Evolutionary conservation across 192 early-diverging fungal genomes (phyloP).

Genomic region (Coemansia brasiliensis): DNA sequence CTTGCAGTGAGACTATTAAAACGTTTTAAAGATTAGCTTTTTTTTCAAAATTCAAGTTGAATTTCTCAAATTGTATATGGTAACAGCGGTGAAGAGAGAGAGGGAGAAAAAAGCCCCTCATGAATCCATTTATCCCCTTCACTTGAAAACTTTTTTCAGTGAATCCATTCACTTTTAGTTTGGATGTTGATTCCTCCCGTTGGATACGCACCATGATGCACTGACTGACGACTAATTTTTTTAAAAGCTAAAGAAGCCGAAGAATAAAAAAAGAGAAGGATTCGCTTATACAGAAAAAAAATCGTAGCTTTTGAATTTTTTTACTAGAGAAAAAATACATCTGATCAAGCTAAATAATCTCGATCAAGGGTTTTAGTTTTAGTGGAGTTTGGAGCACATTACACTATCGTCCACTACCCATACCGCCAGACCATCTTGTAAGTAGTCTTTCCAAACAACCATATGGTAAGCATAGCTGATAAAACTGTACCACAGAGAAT

Average conservation of each 20-base stretch:
- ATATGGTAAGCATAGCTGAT: conserved; percentile 56
- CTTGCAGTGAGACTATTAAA: conserved; percentile 82
- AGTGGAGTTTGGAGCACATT: conserved; percentile 49
- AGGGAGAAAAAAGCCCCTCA: background rate
- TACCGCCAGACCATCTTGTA: conserved; percentile 49
- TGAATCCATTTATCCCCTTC: background rate
- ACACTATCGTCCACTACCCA: conserved; percentile 42
- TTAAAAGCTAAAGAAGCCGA: background rate
- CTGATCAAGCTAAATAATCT: background rate
- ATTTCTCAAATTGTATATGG: background rate
- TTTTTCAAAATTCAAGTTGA: too few relatives aligned
- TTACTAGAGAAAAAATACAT: background rate
- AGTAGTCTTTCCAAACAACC: conserved; percentile 51
- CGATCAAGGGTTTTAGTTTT: too few relatives aligned
- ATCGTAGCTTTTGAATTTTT: background rate
- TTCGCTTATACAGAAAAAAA: conserved; percentile 1
- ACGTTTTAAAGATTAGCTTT: background rate
- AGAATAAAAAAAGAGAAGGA: conserved; percentile 1
- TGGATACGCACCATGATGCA: conserved; percentile 16
- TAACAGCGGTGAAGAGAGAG: too few relatives aligned
- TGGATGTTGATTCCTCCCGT: background rate
- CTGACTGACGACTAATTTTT: background rate
- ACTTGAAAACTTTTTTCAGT: too few relatives aligned
- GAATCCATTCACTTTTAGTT: conserved; percentile 1
- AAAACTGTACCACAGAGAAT: conserved; percentile 56